phyloP scores from a whole-genome alignment of 257 asterid genomes.

The Salvia hispanica region DNA sequence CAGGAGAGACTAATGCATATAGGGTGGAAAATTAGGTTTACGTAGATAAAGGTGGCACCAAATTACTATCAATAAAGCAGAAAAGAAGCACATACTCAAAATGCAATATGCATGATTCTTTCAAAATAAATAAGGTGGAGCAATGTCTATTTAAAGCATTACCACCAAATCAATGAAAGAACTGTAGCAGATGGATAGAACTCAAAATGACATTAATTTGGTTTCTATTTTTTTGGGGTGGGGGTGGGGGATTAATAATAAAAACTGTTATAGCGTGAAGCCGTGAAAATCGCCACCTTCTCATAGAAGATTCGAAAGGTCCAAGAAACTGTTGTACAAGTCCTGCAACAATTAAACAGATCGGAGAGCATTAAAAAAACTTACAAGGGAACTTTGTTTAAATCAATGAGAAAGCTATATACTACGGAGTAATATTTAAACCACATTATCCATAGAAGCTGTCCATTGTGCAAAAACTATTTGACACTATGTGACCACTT shows the following conservation, averaged over 20 bases:
- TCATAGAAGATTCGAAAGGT: constrained; percentile 94
- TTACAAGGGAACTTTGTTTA: constrained; percentile 11
- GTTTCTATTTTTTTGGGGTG: not conserved
- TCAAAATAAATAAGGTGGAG: constrained; percentile 16
- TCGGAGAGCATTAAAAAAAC: constrained; percentile 3
- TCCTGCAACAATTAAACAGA: constrained; percentile 53
- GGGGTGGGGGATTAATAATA: not conserved
- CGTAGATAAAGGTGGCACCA: not conserved
- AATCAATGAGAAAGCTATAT: constrained; percentile 7
- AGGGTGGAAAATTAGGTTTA: constrained; percentile 16
- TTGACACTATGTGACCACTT: not conserved
- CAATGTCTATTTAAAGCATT: constrained; percentile 15
- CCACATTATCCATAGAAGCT: not conserved
- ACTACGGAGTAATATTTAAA: not conserved
- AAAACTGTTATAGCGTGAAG: not conserved
- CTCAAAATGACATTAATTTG: not conserved
- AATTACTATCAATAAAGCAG: constrained; percentile 13
- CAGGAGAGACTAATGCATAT: constrained; percentile 64
- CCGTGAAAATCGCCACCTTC: constrained; percentile 54
- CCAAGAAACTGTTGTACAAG: constrained; percentile 97
- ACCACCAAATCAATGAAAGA: not conserved
- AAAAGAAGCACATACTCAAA: constrained; percentile 13
- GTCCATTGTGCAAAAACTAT: not conserved
- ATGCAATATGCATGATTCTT: constrained; percentile 21
- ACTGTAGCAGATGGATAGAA: not conserved